These are phyloP conservation scores for Uronychia binucleata DNA, from an alignment of 73 alveolate species.

Conservation along the genomic window DNA sequence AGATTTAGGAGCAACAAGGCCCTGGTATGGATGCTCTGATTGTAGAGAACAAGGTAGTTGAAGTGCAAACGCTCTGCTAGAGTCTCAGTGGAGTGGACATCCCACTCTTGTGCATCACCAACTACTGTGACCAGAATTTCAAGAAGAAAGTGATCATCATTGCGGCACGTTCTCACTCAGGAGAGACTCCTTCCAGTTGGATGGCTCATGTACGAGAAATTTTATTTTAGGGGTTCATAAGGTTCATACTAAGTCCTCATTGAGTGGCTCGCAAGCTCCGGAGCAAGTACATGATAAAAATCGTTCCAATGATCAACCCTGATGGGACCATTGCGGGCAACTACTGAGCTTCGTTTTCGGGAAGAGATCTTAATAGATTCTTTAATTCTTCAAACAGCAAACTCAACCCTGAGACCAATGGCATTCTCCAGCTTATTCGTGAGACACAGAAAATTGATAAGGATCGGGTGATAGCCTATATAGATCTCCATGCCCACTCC, in stretches of 20 bases:
- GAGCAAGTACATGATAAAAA: slow-evolving; percentile 65
- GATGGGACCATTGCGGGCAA: slow-evolving; percentile 91
- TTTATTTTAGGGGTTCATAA: slow-evolving; percentile 60
- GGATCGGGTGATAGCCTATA: slow-evolving; percentile 5
- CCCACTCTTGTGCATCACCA: slow-evolving; percentile 73
- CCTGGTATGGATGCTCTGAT: not conserved
- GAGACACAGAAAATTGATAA: slow-evolving; percentile 39
- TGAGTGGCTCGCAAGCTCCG: slow-evolving; percentile 59
- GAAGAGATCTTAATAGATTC: slow-evolving; percentile 80
- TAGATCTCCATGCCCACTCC: slow-evolving; percentile 51
- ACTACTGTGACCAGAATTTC: slow-evolving; percentile 18
- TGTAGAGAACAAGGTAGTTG: not conserved
- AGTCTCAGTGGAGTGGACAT: slow-evolving; percentile 76
- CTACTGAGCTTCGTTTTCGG: slow-evolving; percentile 69
- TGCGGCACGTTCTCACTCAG: slow-evolving; percentile 77
- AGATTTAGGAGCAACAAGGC: slow-evolving; percentile 1
- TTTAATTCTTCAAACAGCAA: slow-evolving; percentile 29
- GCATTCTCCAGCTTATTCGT: slow-evolving; percentile 64
- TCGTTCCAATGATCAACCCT: slow-evolving; percentile 87
- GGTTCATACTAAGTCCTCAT: slow-evolving; percentile 43
- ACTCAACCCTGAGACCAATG: slow-evolving; percentile 73
- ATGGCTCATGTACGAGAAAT: slow-evolving; percentile 49
- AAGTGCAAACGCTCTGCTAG: slow-evolving; percentile 53
- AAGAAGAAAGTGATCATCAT: slow-evolving; percentile 69
- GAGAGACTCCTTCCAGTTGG: slow-evolving; percentile 83